phyloP scores from a whole-genome alignment of 805 yeast genomes.

The Candida pini region DNA sequence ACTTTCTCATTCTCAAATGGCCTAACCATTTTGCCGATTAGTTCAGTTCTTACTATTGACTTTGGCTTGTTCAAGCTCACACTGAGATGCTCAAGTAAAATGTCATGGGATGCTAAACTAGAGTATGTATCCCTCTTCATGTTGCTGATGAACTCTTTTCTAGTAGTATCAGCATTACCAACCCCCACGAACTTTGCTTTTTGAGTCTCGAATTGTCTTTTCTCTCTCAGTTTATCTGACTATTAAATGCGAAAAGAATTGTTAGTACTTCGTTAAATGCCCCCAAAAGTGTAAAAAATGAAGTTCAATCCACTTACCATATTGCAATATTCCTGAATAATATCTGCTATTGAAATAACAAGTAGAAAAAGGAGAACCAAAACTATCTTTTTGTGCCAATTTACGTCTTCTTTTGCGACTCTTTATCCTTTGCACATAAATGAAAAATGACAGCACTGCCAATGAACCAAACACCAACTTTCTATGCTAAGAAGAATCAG shows the following conservation, averaged over 20 bases:
- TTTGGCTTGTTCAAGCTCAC: constrained; percentile 45
- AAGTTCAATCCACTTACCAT: constrained; percentile 1
- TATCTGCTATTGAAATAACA: too few relatives aligned
- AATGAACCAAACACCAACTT: too few relatives aligned
- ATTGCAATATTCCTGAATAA: too few relatives aligned
- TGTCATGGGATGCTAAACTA: constrained; percentile 54
- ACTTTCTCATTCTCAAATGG: constrained; percentile 18
- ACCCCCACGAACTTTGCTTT: constrained; percentile 66
- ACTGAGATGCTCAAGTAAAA: constrained; percentile 47
- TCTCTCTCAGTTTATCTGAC: constrained; percentile 65
- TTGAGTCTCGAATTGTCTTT: constrained; percentile 48
- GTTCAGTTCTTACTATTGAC: constrained; percentile 23
- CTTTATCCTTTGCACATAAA: too few relatives aligned
- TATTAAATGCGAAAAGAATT: constrained; percentile 9
- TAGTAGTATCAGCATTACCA: constrained; percentile 67
- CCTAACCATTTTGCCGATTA: constrained; percentile 36
- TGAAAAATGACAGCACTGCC: too few relatives aligned
- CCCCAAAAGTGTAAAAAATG: too few relatives aligned
- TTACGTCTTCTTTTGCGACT: too few relatives aligned
- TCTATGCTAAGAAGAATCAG: too few relatives aligned
- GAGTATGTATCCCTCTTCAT: constrained; percentile 63
- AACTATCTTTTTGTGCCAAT: too few relatives aligned
- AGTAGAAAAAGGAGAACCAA: too few relatives aligned
- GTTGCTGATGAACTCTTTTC: constrained; percentile 64
- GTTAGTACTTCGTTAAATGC: too few relatives aligned